Conservation (phyloP, 805 yeast genomes). For the Barnettozyma californica region DNA sequence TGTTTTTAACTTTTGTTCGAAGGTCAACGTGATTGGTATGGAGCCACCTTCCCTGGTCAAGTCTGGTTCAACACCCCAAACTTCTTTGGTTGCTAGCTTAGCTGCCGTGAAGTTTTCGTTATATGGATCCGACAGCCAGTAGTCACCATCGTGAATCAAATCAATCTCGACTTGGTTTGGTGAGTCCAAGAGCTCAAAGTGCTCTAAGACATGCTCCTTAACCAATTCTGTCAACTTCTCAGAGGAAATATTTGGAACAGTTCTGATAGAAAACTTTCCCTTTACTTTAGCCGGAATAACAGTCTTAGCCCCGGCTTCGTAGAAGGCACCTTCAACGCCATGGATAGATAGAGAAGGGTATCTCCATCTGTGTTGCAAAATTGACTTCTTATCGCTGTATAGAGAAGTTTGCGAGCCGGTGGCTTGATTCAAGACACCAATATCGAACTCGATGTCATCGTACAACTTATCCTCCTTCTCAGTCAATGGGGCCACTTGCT, state of each 20-base stretch:
- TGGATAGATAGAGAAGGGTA: conserved; percentile 93
- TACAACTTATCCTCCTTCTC: conserved; percentile 73
- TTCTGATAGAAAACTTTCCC: conserved; percentile 95
- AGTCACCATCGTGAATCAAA: conserved; percentile 89
- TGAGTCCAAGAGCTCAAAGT: conserved; percentile 63
- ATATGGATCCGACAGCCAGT: conserved; percentile 94
- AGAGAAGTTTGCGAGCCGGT: conserved; percentile 83
- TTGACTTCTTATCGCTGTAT: conserved; percentile 71
- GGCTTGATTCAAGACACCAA: conserved; percentile 81
- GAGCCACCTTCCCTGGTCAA: conserved; percentile 99
- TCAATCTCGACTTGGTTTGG: conserved; percentile 71
- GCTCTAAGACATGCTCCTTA: conserved; percentile 58
- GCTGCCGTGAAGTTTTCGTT: conserved; percentile 94
- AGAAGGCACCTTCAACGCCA: conserved; percentile 97
- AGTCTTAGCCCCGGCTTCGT: conserved; percentile 93
- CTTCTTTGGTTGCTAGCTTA: conserved; percentile 85
- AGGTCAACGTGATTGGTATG: conserved; percentile 92
- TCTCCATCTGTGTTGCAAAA: conserved; percentile 98
- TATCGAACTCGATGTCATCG: conserved; percentile 78
- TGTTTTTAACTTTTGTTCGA: conserved; percentile 81
- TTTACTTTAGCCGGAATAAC: conserved; percentile 92
- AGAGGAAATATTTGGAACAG: conserved; percentile 91
- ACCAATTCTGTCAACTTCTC: conserved; percentile 75
- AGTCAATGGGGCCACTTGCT: conserved; percentile 93
- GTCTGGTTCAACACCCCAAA: conserved; percentile 94